A percentile compares a stretch with the other conserved stretches of the same genome.
phyloP scores from a whole-genome alignment of 1,284 basidiomycete species.

The Malassezia nana region DNA sequence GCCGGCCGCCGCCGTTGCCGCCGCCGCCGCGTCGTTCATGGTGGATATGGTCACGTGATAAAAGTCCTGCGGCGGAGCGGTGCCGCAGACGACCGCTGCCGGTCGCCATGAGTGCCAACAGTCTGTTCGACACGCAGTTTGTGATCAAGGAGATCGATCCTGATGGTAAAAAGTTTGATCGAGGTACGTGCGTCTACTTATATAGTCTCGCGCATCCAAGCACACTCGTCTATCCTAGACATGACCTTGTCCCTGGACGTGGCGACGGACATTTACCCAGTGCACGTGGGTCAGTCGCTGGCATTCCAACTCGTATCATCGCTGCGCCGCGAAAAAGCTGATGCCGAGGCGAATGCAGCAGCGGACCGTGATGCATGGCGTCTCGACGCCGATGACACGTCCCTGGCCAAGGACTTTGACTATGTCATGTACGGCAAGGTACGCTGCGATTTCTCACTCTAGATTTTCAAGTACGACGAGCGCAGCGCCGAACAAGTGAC shows the following conservation, averaged over 20 bases:
- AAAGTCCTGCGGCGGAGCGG: background rate
- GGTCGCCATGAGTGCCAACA: constrained; percentile 34
- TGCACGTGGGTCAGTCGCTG: constrained; percentile 59
- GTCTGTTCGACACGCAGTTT: constrained; percentile 47
- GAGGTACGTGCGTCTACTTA: constrained; percentile 57
- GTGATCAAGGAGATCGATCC: constrained; percentile 44
- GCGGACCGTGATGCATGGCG: constrained; percentile 66
- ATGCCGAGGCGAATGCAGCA: constrained; percentile 14
- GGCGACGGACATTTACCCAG: constrained; percentile 48
- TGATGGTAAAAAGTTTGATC: constrained; percentile 88
- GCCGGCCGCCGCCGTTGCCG: constrained; percentile 13
- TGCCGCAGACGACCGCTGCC: background rate
- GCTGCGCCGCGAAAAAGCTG: constrained; percentile 51
- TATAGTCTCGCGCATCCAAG: constrained; percentile 36
- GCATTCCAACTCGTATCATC: constrained; percentile 67
- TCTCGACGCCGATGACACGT: constrained; percentile 61
- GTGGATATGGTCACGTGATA: constrained; percentile 11
- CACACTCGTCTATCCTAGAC: constrained; percentile 56
- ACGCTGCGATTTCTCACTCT: constrained; percentile 33
- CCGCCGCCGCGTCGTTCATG: background rate
- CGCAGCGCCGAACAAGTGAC: constrained; percentile 73
- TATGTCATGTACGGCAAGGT: constrained; percentile 99
- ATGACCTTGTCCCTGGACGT: constrained; percentile 67
- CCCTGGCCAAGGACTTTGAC: constrained; percentile 84
- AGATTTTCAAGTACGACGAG: constrained; percentile 96